Percentiles rank a stretch among this genome's conserved stretches.
Conservation (phyloP, 2,329 filamentous ascomycete species). For the Chrysosporium keratinophilum region DNA sequence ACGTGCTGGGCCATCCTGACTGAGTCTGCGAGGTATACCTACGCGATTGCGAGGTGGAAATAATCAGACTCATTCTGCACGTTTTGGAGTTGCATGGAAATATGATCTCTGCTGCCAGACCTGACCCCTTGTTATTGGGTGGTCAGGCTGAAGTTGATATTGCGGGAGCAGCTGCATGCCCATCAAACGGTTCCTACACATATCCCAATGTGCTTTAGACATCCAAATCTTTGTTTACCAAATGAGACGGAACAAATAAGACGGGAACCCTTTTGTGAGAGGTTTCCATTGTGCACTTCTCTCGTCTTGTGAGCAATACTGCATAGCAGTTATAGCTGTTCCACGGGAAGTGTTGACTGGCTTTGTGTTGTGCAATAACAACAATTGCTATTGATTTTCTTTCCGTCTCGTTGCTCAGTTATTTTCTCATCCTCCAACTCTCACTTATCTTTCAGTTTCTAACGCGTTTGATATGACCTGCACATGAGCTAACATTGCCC, state of each 20-base stretch:
- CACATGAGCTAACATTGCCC: constrained; percentile 3
- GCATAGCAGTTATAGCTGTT: background rate
- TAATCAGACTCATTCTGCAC: too few relatives aligned
- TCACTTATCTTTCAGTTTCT: constrained; percentile 1
- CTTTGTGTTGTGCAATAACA: constrained; percentile 1
- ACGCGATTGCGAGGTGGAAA: background rate
- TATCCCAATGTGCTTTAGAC: background rate
- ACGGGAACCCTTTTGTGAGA: background rate
- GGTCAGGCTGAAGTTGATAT: too few relatives aligned
- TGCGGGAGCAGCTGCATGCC: too few relatives aligned
- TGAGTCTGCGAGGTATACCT: background rate
- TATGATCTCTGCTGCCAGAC: too few relatives aligned
- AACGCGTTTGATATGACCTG: background rate
- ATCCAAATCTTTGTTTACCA: too few relatives aligned
- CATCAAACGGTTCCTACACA: background rate
- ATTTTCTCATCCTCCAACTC: background rate
- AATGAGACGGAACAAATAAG: background rate
- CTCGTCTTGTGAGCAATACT: background rate
- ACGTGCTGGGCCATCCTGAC: background rate
- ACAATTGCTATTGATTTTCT: background rate
- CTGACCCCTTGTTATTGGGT: too few relatives aligned
- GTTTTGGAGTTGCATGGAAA: too few relatives aligned
- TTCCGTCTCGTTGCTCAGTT: background rate
- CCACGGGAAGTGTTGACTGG: background rate
- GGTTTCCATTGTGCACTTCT: background rate